Percentiles rank a stretch among this genome's conserved stretches.
These are phyloP conservation scores for Boletus sp. DNA, from an alignment of 768 basidiomycete genomes.

Conservation along the genomic window DNA sequence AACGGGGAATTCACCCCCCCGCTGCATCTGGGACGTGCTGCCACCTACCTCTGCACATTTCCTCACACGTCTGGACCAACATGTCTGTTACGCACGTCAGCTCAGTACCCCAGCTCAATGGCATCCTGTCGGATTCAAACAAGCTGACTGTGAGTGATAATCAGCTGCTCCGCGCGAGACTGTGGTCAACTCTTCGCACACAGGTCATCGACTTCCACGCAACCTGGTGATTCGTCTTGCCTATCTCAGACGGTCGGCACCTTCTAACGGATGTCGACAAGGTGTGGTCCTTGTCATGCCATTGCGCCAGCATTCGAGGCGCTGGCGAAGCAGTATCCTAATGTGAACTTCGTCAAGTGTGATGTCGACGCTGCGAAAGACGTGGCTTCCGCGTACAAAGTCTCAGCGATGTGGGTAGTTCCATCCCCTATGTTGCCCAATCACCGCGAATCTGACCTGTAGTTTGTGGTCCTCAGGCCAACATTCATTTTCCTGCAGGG, in stretches of 20 bases:
- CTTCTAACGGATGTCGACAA: constrained; percentile 28
- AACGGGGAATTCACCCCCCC: neutral
- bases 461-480: constrained; percentile 49
- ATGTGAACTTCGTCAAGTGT: constrained; percentile 81
- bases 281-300: constrained; percentile 84
- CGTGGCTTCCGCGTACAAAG: constrained; percentile 57
- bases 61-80: neutral
- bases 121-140: constrained; percentile 53
- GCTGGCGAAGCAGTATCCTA: constrained; percentile 61
- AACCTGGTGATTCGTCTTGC: constrained; percentile 52
- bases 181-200: neutral
- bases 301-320: constrained; percentile 77
- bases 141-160: constrained; percentile 56
- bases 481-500: constrained; percentile 80
- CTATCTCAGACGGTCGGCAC: neutral
- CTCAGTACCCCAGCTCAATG: constrained; percentile 61
- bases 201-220: constrained; percentile 89
- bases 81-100: constrained; percentile 64
- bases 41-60: neutral
- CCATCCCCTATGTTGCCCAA: neutral
- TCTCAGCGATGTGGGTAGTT: constrained; percentile 66
- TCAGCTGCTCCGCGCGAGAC: neutral
- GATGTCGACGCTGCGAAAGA: constrained; percentile 73
- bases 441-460: neutral
- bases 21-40: neutral